Evolutionary conservation across 306 rosid genomes (phyloP), one percentile per base, ranked within the genome.

Genomic region (Cercis canadensis): DNA sequence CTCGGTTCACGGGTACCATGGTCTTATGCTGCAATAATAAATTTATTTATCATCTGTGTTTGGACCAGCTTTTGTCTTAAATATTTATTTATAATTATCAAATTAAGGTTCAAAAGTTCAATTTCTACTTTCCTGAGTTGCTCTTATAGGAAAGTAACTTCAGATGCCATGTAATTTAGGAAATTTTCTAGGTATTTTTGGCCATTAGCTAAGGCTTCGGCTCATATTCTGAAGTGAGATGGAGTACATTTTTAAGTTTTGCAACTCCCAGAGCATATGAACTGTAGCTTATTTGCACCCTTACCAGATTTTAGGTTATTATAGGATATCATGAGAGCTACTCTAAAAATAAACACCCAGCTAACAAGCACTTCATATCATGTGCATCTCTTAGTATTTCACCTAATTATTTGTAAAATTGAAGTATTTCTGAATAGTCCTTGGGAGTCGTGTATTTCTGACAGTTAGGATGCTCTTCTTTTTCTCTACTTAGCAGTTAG

Each of bases 401-500:
- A 16, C 33, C 11, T 59, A n/a, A 3, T 34, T 34, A 4, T 34
- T 4, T 3, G 39, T 34, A 3, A 7, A 4, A 4, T 34, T 34
- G 39, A 32, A 7, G 32, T 18, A 31, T 46, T 57, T 57, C 47
- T 70, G 32, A 45, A 51, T 57, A 60, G 33, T 44, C 53, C 40
- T 58, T 15, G 15, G 47, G 14, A 40, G 24, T 55, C 46, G 16
- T 75, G 49, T 2, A 1, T 29, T 58, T 12, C 47, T 9, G 17
- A 37, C 11, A 19, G 5, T 37, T 24, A 4, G 41, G 18, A 52
- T 44, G 5, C 33, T 52, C 17, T 53, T 29, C 4, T 43, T 29
- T n/a, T 16, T 5, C 57, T 15, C 15, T 60, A 34, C 57, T 37
- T 55, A 52, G 2, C 53, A 24, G 29, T 24, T 24, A 24, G 29